Conservation (phyloP, 495 filamentous ascomycete genomes). For the Aspergillus nidulans region DNA sequence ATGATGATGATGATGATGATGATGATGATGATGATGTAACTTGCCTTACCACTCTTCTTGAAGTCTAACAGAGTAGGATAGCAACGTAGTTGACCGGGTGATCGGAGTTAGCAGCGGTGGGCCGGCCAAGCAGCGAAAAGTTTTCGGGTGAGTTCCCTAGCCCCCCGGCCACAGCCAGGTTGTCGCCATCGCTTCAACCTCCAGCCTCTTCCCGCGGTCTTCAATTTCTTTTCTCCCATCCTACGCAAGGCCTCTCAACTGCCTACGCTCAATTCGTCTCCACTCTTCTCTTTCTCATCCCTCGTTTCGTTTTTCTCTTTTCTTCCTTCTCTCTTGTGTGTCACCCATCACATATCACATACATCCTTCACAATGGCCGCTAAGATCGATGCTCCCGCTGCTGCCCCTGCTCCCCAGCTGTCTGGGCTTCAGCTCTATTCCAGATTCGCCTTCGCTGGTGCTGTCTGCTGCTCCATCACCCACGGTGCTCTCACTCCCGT, state of each 20-base stretch:
- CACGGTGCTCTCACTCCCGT: slow-evolving; percentile 90
- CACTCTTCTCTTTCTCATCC: slow-evolving; percentile 18
- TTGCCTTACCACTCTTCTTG: neutral
- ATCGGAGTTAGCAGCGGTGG: slow-evolving; percentile 23
- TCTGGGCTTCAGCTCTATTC: slow-evolving; percentile 61
- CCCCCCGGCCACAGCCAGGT: slow-evolving; percentile 14
- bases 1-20: no score
- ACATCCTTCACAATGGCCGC: slow-evolving; percentile 39
- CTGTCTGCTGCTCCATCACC: slow-evolving; percentile 90
- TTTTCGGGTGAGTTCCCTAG: slow-evolving; percentile 27
- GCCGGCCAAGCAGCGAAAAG: slow-evolving; percentile 33
- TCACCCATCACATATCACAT: slow-evolving; percentile 10
- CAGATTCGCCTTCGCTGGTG: slow-evolving; percentile 88
- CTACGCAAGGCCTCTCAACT: slow-evolving; percentile 22
- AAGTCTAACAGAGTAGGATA: neutral
- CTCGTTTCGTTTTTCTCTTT: slow-evolving; percentile 14
- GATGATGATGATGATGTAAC: neutral
- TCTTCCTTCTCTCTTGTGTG: slow-evolving; percentile 8
- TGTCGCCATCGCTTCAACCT: slow-evolving; percentile 31
- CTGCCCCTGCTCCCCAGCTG: slow-evolving; percentile 40
- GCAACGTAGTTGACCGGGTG: slow-evolving; percentile 25
- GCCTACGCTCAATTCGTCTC: slow-evolving; percentile 16
- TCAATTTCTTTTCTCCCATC: slow-evolving; percentile 25
- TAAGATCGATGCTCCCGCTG: slow-evolving; percentile 32
- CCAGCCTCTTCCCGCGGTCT: slow-evolving; percentile 19